Base-by-base conservation (phyloP, 1,139 yeast species). In the Pneumocystis jirovecii region DNA sequence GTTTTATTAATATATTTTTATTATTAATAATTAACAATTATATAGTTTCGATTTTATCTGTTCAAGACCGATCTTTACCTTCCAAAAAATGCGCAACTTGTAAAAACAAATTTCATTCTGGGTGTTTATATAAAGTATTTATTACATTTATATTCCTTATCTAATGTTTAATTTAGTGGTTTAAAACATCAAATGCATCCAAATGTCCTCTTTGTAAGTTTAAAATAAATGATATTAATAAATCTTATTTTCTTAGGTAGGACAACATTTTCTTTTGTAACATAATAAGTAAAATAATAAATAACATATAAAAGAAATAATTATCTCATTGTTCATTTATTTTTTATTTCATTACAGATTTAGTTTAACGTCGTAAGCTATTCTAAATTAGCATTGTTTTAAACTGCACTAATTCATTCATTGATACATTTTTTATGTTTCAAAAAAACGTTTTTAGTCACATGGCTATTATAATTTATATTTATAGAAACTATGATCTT, bases 131-230 rank as follows among this genome's bases (percentile, higher is more conserved):
- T 79, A 88, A 91, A 63, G 68, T 66, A 60, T 39, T 60, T 57
- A 10, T n/a, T 44, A 19, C n/a, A 25, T 25, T 61, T 63, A 57
- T 65, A 60, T 31, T 21, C 4, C 19, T 34, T 35, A 37, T 8
- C 15, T 37, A 37, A 37, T 17, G 15, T 40, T 40, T 40, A 17
- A 17, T n/a, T 31, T 66, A 68, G 74, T 93, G 99, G 99, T 93
- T 93, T 77, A 89, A 89, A 79, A 89, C 96, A 71, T 89, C 96
- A 21, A 95, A 95, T 61, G 82, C 88, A 66, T 86, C 89, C 70
- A 86, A 96, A 1, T 93, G 99, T 78, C 98, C 99, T 60, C 79
- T 93, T 72, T 93, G 99, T 77, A 85, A 98, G 74, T 79, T 89
- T 19, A 83, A 85, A 57, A 87, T 72, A 83, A 83, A 66, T 85